Evolutionary conservation across 352 stramenopile species (phyloP).

Genomic region (Phytophthora constricta): DNA sequence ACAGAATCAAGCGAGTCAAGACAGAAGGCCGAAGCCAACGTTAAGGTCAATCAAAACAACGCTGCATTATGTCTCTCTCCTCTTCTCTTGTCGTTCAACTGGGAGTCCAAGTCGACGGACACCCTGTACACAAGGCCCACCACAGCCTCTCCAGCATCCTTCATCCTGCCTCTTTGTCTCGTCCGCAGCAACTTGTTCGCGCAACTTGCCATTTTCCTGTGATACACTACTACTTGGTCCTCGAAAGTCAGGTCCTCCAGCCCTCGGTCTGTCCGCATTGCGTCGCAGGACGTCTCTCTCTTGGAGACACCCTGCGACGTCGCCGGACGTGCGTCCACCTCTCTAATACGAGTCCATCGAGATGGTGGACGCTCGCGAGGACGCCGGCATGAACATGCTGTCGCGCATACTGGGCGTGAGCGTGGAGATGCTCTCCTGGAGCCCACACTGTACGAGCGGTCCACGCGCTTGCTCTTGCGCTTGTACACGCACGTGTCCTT

Average conservation of each 20-base stretch:
- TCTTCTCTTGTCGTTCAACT: slow-evolving; percentile 34
- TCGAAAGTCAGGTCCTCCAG: slow-evolving; percentile 20
- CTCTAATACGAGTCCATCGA: slow-evolving; percentile 62
- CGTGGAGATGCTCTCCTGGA: slow-evolving; percentile 82
- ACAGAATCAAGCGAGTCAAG: slow-evolving; percentile 6
- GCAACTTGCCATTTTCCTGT: slow-evolving; percentile 32
- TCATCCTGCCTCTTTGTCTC: neutral
- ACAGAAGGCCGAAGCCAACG: slow-evolving; percentile 23
- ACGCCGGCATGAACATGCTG: slow-evolving; percentile 70
- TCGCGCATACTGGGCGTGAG: slow-evolving; percentile 77
- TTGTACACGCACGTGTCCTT: slow-evolving; percentile 92
- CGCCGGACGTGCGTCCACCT: neutral
- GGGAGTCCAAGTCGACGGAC: slow-evolving; percentile 34
- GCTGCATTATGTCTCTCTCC: slow-evolving; percentile 42
- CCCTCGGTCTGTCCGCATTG: neutral
- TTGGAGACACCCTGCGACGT: neutral
- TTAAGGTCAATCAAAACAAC: slow-evolving; percentile 42
- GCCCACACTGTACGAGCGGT: slow-evolving; percentile 69
- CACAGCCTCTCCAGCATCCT: neutral
- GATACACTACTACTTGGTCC: slow-evolving; percentile 44
- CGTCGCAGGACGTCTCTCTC: slow-evolving; percentile 8
- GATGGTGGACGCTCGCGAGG: slow-evolving; percentile 74
- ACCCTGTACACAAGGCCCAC: slow-evolving; percentile 34
- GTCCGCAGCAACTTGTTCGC: slow-evolving; percentile 12
- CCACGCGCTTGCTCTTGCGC: slow-evolving; percentile 81